Evolutionary conservation across 768 basidiomycete genomes (phyloP).

Genomic region (Pisolithus sp.): DNA sequence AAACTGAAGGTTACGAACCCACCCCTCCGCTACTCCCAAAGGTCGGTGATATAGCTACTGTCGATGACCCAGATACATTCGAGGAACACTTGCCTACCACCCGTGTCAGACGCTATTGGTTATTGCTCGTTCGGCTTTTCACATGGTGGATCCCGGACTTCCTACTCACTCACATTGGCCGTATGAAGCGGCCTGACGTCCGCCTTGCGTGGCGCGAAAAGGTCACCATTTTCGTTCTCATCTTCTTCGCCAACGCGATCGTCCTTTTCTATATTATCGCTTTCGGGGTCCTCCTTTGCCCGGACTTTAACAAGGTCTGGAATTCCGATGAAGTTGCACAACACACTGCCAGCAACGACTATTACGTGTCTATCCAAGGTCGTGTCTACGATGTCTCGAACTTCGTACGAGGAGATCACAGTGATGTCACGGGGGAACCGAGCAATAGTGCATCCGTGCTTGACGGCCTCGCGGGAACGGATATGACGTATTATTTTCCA

Average conservation of each 20-base stretch:
- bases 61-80: slow-evolving; percentile 39
- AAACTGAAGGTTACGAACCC: slow-evolving; percentile 24
- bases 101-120: slow-evolving; percentile 51
- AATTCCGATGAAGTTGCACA: slow-evolving; percentile 41
- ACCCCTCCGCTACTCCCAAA: slow-evolving; percentile 31
- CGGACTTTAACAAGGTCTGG: slow-evolving; percentile 58
- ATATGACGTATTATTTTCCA: slow-evolving; percentile 60
- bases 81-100: slow-evolving; percentile 53
- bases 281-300: slow-evolving; percentile 57
- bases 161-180: slow-evolving; percentile 41
- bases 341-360: slow-evolving; percentile 46
- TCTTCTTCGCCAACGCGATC: slow-evolving; percentile 44
- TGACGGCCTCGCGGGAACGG: slow-evolving; percentile 51
- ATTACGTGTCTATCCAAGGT: slow-evolving; percentile 59
- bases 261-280: slow-evolving; percentile 63
- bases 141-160: slow-evolving; percentile 56
- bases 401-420: slow-evolving; percentile 56
- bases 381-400: slow-evolving; percentile 57
- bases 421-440: slow-evolving; percentile 46
- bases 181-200: slow-evolving; percentile 65
- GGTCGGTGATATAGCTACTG: slow-evolving; percentile 32
- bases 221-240: slow-evolving; percentile 56
- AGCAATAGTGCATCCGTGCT: slow-evolving; percentile 46
- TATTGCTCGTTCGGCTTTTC: slow-evolving; percentile 44
- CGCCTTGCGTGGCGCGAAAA: slow-evolving; percentile 69